phyloP scores from a whole-genome alignment of 495 filamentous ascomycete genomes.

The Penicillium cosmopolitanum region DNA sequence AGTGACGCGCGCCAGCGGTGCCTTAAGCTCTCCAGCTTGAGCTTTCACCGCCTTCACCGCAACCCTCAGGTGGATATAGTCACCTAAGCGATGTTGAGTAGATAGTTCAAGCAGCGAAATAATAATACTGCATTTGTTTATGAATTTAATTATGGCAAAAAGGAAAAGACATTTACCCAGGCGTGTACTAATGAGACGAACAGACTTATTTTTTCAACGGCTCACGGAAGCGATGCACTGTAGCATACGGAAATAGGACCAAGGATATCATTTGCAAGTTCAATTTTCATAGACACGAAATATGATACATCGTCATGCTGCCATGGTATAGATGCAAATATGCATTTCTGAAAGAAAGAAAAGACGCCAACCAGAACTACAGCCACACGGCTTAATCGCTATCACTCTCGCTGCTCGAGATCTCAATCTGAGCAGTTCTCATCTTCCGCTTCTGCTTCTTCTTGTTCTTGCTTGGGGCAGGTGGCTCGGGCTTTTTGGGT shows the following conservation, averaged over 20 bases:
- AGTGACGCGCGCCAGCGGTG: constrained; percentile 50
- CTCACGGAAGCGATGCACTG: not conserved
- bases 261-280: not conserved
- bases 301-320: constrained; percentile 19
- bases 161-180: too few species aligned
- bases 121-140: too few species aligned
- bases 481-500: not conserved
- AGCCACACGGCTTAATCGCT: constrained; percentile 24
- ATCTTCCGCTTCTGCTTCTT: constrained; percentile 36
- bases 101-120: too few species aligned
- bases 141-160: too few species aligned
- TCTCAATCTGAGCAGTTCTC: constrained; percentile 31
- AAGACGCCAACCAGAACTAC: constrained; percentile 7
- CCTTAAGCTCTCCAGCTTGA: constrained; percentile 48
- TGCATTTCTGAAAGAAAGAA: constrained; percentile 19
- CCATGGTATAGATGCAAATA: constrained; percentile 18
- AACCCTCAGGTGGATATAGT: not conserved
- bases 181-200: not conserved
- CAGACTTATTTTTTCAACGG: not conserved
- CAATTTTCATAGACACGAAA: constrained; percentile 7
- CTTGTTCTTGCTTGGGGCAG: constrained; percentile 27
- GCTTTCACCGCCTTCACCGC: constrained; percentile 39
- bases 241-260: not conserved
- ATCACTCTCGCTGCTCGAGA: constrained; percentile 37
- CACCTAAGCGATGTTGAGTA: too few species aligned